Base-by-base conservation (phyloP, 805 yeast species). In the Debaryomyces castellii region DNA sequence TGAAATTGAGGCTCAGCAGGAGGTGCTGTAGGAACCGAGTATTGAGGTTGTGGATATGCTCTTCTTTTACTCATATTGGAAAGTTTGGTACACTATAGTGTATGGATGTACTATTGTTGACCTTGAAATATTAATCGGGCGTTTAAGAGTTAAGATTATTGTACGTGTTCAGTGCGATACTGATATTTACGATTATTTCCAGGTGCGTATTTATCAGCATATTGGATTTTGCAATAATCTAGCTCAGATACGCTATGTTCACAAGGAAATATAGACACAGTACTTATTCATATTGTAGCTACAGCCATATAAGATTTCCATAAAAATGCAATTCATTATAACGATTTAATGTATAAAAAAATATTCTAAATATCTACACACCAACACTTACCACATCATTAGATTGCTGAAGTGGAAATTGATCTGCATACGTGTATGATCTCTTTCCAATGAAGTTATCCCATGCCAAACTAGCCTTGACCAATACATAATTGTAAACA, bases 361-460 rank as follows among this genome's bases (percentile, higher is more conserved):
- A 8, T 30, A 4, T n/a, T 14, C 20, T 30, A 30, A 30, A 7
- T 14, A 30, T 20, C 24, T 21, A 35, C 16, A 35, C 24, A 18
- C 24, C 23, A 34, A 33, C 34, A 28, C 14, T 33, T 45, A 20
- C 24, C 7, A 43, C 40, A 20, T 43, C 40, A 10, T 43, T 37
- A 9, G 42, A 39, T 20, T 47, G n/a, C n/a, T n/a, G 47, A 25
- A 40, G 37, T 32, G 32, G 41, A 14, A 39, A 36, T 23, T 40
- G 38, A 17, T 43, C 42, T 17, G 20, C 36, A 34, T 43, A 43
- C 11, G 35, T 10, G 16, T 32, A 30, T 30, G 41, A 24, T 22
- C 40, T 40, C 17, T 61, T 76, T n/a, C 96, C 96, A 45, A 89
- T 74, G 59, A 89, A 87, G 30, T 61, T 62, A 57, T 85, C 83